Evolutionary conservation across 2,329 filamentous ascomycete species (phyloP).

Genomic region (Bisporella sp.): DNA sequence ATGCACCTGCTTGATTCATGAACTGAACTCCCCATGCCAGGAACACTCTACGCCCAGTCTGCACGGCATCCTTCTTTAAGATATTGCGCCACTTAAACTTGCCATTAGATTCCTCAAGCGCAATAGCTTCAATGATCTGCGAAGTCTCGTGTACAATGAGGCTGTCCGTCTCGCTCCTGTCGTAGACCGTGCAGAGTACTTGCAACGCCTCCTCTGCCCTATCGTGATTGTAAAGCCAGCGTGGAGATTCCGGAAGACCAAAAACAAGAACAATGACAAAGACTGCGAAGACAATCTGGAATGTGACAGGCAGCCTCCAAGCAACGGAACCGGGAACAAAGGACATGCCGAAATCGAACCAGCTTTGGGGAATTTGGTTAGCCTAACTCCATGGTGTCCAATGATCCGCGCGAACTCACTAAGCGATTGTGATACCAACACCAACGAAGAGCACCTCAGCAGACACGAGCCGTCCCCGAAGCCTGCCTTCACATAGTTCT

Average conservation of each 20-base stretch:
- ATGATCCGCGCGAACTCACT: neutral
- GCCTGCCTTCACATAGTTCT: neutral
- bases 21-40: no score
- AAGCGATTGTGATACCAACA: neutral
- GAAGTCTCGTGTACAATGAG: no score
- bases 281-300: neutral
- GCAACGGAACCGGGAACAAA: neutral
- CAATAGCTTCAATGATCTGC: no score
- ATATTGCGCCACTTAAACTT: no score
- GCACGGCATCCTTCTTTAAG: no score
- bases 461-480: neutral
- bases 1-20: no score
- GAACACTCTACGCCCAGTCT: no score
- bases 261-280: neutral
- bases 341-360: neutral
- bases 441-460: no score
- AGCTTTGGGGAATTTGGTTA: neutral
- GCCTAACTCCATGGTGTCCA: neutral
- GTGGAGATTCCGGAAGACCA: neutral
- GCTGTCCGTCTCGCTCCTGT: no score
- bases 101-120: no score
- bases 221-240: neutral
- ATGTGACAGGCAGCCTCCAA: neutral
- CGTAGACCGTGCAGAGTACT: no score
- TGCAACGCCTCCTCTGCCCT: neutral